Evolutionary conservation across 1,139 yeast species (phyloP), one percentile per base, ranked within the genome.

Genomic region (Sugiyamaella japonica): DNA sequence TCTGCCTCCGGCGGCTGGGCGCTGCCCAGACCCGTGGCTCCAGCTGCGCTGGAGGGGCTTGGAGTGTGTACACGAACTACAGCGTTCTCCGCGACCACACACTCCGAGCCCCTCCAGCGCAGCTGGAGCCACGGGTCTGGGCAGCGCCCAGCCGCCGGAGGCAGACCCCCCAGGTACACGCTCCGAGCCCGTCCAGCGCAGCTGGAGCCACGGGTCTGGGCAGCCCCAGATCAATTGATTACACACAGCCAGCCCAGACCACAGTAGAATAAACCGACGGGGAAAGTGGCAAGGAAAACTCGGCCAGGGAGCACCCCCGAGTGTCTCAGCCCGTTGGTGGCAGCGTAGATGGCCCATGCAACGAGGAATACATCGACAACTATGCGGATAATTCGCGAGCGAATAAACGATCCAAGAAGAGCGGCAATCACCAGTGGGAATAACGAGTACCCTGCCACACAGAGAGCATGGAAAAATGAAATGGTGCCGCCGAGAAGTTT

Each of bases 361-460:
- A 83, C 80, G 67, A 86, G 75, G 2, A 82, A 63, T 0, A 73
- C 45, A 72, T 81, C 82, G 16, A 86, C 61, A 0, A 79, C 71
- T 42, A 86, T 70, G 58, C 95, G 74, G 6, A 86, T 63, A 28
- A 83, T 68, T 59, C 80, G 80, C 76, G 80, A 77, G 42, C 74
- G 71, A 23, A 86, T 72, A 54, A 85, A 75, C 6, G 85, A 74
- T 46, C 88, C 79, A n/a, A 84, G 59, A 4, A 83, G 54, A 5
- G 86, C 84, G 0, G 90, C 89, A 8, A 85, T 64, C 3, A 85
- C 80, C 40, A 89, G 76, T 1, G 96, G 96, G 70, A 89, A 88
- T 69, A 87, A 72, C 15, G 91, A 84, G 72, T 89, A 89, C 1
- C 96, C 95, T 1, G 88, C 80, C 28, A 91, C 88, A 64, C 90